Base-by-base conservation (phyloP, 1,284 basidiomycete genomes). In the Marasmius fiardii region DNA sequence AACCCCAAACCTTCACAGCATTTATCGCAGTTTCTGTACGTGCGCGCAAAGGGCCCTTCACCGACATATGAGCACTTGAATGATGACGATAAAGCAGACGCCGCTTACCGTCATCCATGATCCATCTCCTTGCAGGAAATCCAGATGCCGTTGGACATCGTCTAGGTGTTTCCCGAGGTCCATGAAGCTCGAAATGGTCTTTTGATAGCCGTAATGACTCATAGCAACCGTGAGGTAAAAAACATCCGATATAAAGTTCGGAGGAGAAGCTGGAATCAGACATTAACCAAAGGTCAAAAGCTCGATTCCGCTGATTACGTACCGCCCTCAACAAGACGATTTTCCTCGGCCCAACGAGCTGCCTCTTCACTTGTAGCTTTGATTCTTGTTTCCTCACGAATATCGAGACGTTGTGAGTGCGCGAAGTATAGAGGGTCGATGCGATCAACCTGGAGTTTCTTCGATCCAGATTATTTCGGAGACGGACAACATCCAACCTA, bases 231-330 rank as follows among this genome's bases (percentile, higher is more conserved):
- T 80, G 37, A 98, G 77, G 76, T 91, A 98, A 76, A 97, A 99
- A 11, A 97, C 84, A 54, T 98, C 90, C 1, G 95, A 95, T 62
- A 99, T 95, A 73, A 99, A 99, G 70, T 97, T 98, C 2, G 90
- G 81, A 5, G 81, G 60, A 43, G 80, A 67, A 12, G 75, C 82
- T 82, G 62, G 47, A 60, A n/a, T 57, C 34, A 20, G 55, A 49
- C 54, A 61, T 51, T 10, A 45, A 48, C 16, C 6, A 51, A 16
- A 14, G 11, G 31, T n/a, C 6, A 16, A 11, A 47, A 33, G 5
- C 37, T 6, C 39, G 41, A 28, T 23, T 54, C 54, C 51, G 23
- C 43, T 49, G 43, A 43, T 4, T 53, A 21, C 18, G 11, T 31
- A 52, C 61, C 57, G 82, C 84, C 80, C 60, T 70, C 69, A 35